A percentile compares a stretch with the other conserved stretches of the same genome.
phyloP scores from a whole-genome alignment of 2,329 filamentous ascomycete genomes.

The Verticillium albo-atrum region DNA sequence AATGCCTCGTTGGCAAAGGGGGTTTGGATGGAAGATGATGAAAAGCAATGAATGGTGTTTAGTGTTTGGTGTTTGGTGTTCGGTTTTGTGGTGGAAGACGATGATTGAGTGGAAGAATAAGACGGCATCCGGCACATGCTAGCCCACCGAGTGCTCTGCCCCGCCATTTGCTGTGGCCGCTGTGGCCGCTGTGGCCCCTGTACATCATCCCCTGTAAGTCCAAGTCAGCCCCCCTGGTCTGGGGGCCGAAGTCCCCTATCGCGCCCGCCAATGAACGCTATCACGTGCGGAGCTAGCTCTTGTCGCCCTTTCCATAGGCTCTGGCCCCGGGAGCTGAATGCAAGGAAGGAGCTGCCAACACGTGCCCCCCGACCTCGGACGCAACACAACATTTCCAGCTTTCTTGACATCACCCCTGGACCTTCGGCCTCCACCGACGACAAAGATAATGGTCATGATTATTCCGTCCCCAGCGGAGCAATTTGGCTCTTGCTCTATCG shows the following conservation, averaged over 20 bases:
- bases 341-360: background rate
- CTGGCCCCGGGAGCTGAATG: background rate
- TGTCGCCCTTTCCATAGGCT: background rate
- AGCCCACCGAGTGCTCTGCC: background rate
- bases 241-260: conserved; percentile 5
- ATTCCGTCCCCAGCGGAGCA: background rate
- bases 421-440: background rate
- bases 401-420: background rate
- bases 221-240: background rate
- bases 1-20: background rate
- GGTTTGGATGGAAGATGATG: background rate
- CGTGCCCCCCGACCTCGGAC: background rate
- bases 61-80: too few species aligned
- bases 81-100: background rate
- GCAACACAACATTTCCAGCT: background rate
- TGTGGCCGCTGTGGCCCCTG: background rate
- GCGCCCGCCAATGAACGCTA: conserved; percentile 10
- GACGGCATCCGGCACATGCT: background rate
- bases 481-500: background rate
- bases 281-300: conserved; percentile 6
- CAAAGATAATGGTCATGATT: background rate
- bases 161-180: conserved; percentile 6
- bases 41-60: background rate
- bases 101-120: background rate
- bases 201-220: background rate